phyloP scores from a whole-genome alignment of 2,329 filamentous ascomycete genomes.

The Diaporthe sp. region DNA sequence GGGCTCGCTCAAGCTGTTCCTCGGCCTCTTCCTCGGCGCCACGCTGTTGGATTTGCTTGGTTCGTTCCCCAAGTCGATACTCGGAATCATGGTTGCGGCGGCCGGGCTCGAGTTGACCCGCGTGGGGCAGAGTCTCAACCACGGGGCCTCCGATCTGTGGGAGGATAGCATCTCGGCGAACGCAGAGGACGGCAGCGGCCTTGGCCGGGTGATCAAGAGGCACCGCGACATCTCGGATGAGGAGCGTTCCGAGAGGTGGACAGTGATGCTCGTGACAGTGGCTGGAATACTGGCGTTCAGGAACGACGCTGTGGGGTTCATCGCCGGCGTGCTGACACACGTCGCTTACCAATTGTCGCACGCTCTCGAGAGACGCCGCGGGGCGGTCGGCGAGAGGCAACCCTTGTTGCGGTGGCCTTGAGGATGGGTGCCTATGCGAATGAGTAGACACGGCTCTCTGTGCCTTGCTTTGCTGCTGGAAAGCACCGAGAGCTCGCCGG shows the following conservation, averaged over 20 bases:
- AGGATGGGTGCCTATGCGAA: not conserved
- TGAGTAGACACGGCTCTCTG: not conserved
- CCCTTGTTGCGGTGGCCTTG: constrained; percentile 36
- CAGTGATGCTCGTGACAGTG: constrained; percentile 89
- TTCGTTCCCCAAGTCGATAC: constrained; percentile 78
- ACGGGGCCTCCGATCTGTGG: constrained; percentile 73
- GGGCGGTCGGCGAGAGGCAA: constrained; percentile 43
- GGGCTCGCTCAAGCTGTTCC: constrained; percentile 77
- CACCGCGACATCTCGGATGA: constrained; percentile 69
- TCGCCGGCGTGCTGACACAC: constrained; percentile 84
- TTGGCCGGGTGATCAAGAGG: constrained; percentile 48
- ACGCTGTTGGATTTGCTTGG: constrained; percentile 77
- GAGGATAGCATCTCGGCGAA: constrained; percentile 50
- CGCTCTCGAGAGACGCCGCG: constrained; percentile 46
- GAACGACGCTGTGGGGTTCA: constrained; percentile 90
- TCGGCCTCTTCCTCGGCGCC: constrained; percentile 81
- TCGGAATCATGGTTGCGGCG: constrained; percentile 91
- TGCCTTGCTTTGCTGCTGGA: not conserved
- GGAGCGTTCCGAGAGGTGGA: constrained; percentile 82
- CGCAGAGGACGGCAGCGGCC: constrained; percentile 43
- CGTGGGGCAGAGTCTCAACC: constrained; percentile 85
- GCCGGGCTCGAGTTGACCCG: constrained; percentile 89
- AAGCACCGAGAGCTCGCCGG: too few relatives aligned
- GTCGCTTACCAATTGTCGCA: constrained; percentile 67
- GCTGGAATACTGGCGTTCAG: constrained; percentile 85